These are phyloP conservation scores for Ramicandelaber brevisporus DNA, from an alignment of 192 early-diverging fungal species.

Conservation along the genomic window DNA sequence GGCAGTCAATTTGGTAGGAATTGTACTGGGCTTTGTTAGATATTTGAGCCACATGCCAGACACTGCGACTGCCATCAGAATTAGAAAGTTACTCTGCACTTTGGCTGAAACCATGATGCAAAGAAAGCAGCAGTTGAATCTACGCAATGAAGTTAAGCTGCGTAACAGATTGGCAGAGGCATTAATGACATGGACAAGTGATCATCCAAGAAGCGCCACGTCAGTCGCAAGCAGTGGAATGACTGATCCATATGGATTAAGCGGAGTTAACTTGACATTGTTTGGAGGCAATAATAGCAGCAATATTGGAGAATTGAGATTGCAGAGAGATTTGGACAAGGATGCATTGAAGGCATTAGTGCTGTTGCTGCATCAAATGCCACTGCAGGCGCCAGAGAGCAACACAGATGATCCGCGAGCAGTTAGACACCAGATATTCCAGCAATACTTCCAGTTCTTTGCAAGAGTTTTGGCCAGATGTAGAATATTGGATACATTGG, in stretches of 20 bases:
- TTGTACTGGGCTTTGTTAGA: conserved; percentile 35
- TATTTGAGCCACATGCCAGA: conserved; percentile 41
- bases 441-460: conserved; percentile 53
- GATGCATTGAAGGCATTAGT: conserved; percentile 54
- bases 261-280: too few relatives aligned
- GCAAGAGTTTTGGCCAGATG: conserved; percentile 42
- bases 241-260: too few relatives aligned
- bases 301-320: too few relatives aligned
- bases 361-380: conserved; percentile 34
- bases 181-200: conserved; percentile 56
- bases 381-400: conserved; percentile 36
- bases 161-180: conserved; percentile 44
- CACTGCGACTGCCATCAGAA: conserved; percentile 24
- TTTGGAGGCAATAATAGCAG: too few relatives aligned
- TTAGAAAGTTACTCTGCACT: conserved; percentile 53
- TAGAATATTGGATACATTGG: conserved; percentile 22
- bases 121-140: conserved; percentile 43
- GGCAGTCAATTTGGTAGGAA: conserved; percentile 37
- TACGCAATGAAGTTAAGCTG: conserved; percentile 45
- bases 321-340: conserved; percentile 50
- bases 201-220: too few relatives aligned
- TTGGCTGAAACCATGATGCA: conserved; percentile 41
- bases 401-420: conserved; percentile 26
- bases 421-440: conserved; percentile 36
- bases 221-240: too few relatives aligned